phyloP scores from a whole-genome alignment of 345 rosid genomes.

The Citrus maxima region DNA sequence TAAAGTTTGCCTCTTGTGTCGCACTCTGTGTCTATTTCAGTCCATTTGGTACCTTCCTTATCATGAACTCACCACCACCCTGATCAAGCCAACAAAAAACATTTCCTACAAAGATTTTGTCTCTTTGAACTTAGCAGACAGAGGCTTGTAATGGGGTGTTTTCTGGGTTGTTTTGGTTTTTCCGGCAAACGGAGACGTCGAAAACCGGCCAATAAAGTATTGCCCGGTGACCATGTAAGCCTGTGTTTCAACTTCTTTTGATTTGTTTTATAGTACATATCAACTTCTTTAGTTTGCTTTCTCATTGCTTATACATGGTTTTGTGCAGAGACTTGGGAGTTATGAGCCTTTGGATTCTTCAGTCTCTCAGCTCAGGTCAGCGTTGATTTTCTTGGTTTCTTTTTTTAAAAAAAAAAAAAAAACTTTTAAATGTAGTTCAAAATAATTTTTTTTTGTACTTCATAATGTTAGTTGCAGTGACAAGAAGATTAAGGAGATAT shows the following conservation, averaged over 20 bases:
- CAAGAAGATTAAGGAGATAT: constrained; percentile 31
- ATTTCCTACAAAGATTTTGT: not conserved
- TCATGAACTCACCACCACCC: constrained; percentile 1
- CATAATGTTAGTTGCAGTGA: constrained; percentile 12
- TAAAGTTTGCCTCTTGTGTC: not conserved
- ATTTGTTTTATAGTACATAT: not conserved
- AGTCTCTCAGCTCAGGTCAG: constrained; percentile 52
- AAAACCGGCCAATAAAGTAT: constrained; percentile 42
- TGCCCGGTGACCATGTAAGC: constrained; percentile 53
- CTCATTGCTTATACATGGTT: not conserved
- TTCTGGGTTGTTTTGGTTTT: constrained; percentile 78
- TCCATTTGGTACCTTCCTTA: not conserved
- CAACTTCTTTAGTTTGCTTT: not conserved
- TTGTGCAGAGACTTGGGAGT: constrained; percentile 39
- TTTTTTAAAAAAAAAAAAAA: not conserved
- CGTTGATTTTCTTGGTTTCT: not conserved
- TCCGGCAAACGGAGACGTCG: constrained; percentile 55
- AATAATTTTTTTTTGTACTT: not conserved
- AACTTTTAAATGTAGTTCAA: not conserved
- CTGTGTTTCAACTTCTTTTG: not conserved
- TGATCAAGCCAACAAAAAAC: not conserved
- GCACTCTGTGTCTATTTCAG: not conserved
- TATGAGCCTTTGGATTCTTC: constrained; percentile 53
- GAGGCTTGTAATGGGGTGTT: constrained; percentile 67
- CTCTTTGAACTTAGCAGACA: constrained; percentile 1